A percentile compares a stretch with the other conserved stretches of the same genome.
These are phyloP conservation scores for Candolleomyces aberdarensis DNA, from an alignment of 768 basidiomycete species.

Conservation along the genomic window DNA sequence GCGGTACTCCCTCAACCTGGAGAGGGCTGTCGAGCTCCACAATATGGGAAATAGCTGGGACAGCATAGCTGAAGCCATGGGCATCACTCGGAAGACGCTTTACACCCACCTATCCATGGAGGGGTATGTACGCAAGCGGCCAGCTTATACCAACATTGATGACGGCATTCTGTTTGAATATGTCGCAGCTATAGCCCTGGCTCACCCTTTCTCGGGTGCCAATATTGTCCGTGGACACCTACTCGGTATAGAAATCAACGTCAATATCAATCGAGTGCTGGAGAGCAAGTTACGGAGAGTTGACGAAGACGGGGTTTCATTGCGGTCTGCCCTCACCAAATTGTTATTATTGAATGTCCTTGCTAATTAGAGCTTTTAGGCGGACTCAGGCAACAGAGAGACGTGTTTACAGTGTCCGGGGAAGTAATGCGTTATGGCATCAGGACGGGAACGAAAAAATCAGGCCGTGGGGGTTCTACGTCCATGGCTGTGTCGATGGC, in stretches of 20 bases:
- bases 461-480: constrained; percentile 30
- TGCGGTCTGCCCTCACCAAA: too few species aligned
- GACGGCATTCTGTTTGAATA: constrained; percentile 19
- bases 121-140: constrained; percentile 11
- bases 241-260: constrained; percentile 17
- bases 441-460: constrained; percentile 35
- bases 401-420: constrained; percentile 26
- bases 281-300: constrained; percentile 25
- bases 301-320: constrained; percentile 25
- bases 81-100: constrained; percentile 14
- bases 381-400: not conserved
- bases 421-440: constrained; percentile 34
- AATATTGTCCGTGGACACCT: constrained; percentile 28
- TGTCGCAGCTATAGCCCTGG: constrained; percentile 13
- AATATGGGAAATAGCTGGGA: constrained; percentile 23
- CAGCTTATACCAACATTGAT: constrained; percentile 12
- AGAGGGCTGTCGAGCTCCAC: constrained; percentile 18
- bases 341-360: too few species aligned
- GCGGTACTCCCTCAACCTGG: constrained; percentile 16
- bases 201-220: constrained; percentile 25
- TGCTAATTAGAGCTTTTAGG: too few species aligned
- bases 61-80: constrained; percentile 19
- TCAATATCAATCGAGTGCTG: constrained; percentile 19
- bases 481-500: constrained; percentile 23
- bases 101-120: constrained; percentile 16